These are phyloP conservation scores for Colletotrichum plurivorum DNA, from an alignment of 2,329 filamentous ascomycete species.

Conservation along the genomic window DNA sequence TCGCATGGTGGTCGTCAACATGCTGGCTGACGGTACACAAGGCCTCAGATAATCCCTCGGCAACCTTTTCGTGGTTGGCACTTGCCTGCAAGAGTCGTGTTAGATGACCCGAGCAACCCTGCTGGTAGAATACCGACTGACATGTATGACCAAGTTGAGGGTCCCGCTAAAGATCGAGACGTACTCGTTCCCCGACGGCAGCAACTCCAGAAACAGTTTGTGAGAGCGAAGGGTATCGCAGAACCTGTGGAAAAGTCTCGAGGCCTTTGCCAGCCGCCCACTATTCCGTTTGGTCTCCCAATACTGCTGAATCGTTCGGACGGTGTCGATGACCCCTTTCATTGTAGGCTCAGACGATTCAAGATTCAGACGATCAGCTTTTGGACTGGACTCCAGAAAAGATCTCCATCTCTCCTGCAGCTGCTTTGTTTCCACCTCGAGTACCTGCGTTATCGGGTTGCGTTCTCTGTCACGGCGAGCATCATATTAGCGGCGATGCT, in stretches of 20 bases:
- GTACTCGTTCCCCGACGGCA: slow-evolving; percentile 48
- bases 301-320: slow-evolving; percentile 2
- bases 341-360: slow-evolving; percentile 27
- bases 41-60: slow-evolving; percentile 40
- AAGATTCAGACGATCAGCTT: slow-evolving; percentile 34
- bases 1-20: slow-evolving; percentile 31
- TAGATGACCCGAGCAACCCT: not conserved
- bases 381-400: slow-evolving; percentile 33
- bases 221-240: slow-evolving; percentile 45
- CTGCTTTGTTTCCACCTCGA: slow-evolving; percentile 30
- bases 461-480: not conserved
- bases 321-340: slow-evolving; percentile 34
- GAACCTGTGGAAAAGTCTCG: slow-evolving; percentile 45
- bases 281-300: slow-evolving; percentile 23
- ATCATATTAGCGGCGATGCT: not conserved
- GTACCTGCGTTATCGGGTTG: slow-evolving; percentile 25
- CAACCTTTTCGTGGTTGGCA: slow-evolving; percentile 44
- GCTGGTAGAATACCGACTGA: not conserved
- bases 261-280: slow-evolving; percentile 31
- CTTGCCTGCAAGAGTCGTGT: slow-evolving; percentile 40
- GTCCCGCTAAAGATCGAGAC: slow-evolving; percentile 48
- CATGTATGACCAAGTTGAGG: slow-evolving; percentile 46
- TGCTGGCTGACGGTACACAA: slow-evolving; percentile 42
- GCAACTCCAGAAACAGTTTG: slow-evolving; percentile 43
- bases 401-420: slow-evolving; percentile 36